Percentiles rank a stretch among this genome's conserved stretches.
These are phyloP conservation scores for Sarcodon aspratus DNA, from an alignment of 768 basidiomycete genomes.

Conservation along the genomic window DNA sequence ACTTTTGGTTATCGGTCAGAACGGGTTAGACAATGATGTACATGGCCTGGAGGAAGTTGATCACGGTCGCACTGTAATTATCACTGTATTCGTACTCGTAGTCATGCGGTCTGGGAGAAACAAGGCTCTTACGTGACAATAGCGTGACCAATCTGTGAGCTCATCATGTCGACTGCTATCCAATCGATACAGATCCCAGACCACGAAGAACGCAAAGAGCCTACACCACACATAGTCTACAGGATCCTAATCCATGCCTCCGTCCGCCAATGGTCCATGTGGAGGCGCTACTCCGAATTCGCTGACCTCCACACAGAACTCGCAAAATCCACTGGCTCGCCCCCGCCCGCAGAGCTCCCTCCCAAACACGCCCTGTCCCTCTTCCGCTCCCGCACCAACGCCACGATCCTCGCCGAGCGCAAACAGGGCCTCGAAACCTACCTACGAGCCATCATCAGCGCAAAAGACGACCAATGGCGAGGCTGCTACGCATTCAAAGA, in stretches of 20 bases:
- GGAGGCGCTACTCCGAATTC: slow-evolving; percentile 93
- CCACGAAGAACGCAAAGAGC: slow-evolving; percentile 54
- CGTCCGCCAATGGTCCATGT: slow-evolving; percentile 88
- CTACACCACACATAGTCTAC: slow-evolving; percentile 77
- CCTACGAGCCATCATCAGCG: slow-evolving; percentile 73
- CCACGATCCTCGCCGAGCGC: slow-evolving; percentile 66
- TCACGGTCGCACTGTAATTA: too few relatives aligned
- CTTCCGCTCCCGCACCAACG: slow-evolving; percentile 44
- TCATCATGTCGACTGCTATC: slow-evolving; percentile 48
- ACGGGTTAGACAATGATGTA: too few relatives aligned
- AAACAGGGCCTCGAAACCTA: slow-evolving; percentile 70
- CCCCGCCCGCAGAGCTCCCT: slow-evolving; percentile 74
- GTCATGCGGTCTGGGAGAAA: too few relatives aligned
- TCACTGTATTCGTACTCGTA: too few relatives aligned
- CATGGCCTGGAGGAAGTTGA: too few relatives aligned
- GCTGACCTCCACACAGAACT: slow-evolving; percentile 77
- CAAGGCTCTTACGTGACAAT: too few relatives aligned
- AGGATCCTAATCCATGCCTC: slow-evolving; percentile 78
- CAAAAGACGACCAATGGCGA: slow-evolving; percentile 78
- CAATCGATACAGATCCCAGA: slow-evolving; percentile 64
- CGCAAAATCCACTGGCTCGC: slow-evolving; percentile 62
- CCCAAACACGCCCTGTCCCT: slow-evolving; percentile 74
- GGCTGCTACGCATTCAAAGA: slow-evolving; percentile 69
- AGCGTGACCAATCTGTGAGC: neutral
- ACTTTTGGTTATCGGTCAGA: too few relatives aligned